A percentile compares a stretch with the other conserved stretches of the same genome.
phyloP scores from a whole-genome alignment of 2,329 filamentous ascomycete genomes.

The Verruconis gallopava region DNA sequence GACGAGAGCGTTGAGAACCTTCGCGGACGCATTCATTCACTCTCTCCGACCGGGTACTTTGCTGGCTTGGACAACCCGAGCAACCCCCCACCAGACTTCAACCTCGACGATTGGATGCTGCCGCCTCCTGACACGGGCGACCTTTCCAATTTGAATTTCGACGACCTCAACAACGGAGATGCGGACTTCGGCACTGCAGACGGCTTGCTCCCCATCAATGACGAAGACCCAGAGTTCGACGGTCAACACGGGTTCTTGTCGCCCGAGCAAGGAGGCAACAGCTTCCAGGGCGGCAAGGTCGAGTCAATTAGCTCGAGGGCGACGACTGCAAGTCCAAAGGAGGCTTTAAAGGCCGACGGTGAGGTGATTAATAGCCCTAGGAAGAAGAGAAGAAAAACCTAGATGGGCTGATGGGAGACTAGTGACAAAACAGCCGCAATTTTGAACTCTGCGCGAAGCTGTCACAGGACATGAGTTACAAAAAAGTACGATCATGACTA shows the following conservation, averaged over 20 bases:
- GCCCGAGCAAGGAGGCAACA: constrained; percentile 1
- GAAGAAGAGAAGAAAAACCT: constrained; percentile 1
- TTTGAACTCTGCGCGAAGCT: too few relatives aligned
- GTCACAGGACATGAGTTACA: too few relatives aligned
- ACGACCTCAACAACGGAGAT: background rate
- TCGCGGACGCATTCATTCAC: constrained; percentile 58
- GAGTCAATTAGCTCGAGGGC: constrained; percentile 6
- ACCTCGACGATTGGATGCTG: constrained; percentile 9
- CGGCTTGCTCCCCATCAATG: background rate
- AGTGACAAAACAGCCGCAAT: too few relatives aligned
- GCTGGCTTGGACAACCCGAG: constrained; percentile 44
- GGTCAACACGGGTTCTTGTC: constrained; percentile 1
- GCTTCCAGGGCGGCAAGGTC: constrained; percentile 1
- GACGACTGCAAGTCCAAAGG: background rate
- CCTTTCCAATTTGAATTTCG: constrained; percentile 1
- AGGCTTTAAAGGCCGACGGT: background rate
- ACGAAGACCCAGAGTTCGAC: background rate
- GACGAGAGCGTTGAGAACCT: constrained; percentile 64
- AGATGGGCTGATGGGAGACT: too few relatives aligned
- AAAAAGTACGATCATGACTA: too few relatives aligned
- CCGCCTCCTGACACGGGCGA: background rate
- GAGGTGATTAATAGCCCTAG: background rate
- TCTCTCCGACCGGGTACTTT: constrained; percentile 68
- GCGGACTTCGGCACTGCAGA: background rate
- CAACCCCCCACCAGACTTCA: constrained; percentile 5